Base-by-base conservation (phyloP, 495 filamentous ascomycete species). In the Penicillium nucicola region DNA sequence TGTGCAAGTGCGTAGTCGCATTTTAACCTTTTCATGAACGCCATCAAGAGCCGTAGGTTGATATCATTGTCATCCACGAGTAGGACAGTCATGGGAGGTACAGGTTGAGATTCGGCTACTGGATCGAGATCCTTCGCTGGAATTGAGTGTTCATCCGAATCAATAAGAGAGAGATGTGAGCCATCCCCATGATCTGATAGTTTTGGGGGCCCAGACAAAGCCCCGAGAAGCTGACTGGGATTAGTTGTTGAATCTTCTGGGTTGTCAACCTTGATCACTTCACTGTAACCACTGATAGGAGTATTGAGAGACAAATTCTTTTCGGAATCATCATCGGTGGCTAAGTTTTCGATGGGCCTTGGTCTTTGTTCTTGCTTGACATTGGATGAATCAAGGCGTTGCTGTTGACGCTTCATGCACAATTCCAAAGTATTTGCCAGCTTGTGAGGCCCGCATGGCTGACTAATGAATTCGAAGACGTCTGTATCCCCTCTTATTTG, bases 371-470 rank as follows among this genome's bases (percentile, higher is more conserved):
- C 13, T 23, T 12, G 3, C 10, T 0, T 28, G 7, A 5, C 25
- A 9, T 20, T 23, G 7, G 1, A 17, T 3, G 13, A 28, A 37
- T 28, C 32, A 22, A 36, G 2, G 4, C 44, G 44, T n/a, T 34
- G 4, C 23, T 50, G 15, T 30, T 55, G 52, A n/a, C 40, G 36
- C 5, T 73, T 57, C 28, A 72, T 50, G 52, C 69, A 71, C 19
- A 56, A 46, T 30, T 59, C 50, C 8, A 83, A 56, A 31, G 76
- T 67, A 38, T 77, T 79, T 14, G 76, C 77, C 30, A 82, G 53
- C 52, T 83, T 83, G 45, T 76, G 71, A n/a, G 80, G 79, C 5
- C 78, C 81, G 46, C 65, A 73, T 19, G 72, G 72, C 42, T 74
- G 73, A 19, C 70, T 64, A n/a, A 75, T 56, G 31, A 69, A 56